Evolutionary conservation across 1,284 basidiomycete genomes (phyloP).

Genomic region (Ganoderma leucocontextum): DNA sequence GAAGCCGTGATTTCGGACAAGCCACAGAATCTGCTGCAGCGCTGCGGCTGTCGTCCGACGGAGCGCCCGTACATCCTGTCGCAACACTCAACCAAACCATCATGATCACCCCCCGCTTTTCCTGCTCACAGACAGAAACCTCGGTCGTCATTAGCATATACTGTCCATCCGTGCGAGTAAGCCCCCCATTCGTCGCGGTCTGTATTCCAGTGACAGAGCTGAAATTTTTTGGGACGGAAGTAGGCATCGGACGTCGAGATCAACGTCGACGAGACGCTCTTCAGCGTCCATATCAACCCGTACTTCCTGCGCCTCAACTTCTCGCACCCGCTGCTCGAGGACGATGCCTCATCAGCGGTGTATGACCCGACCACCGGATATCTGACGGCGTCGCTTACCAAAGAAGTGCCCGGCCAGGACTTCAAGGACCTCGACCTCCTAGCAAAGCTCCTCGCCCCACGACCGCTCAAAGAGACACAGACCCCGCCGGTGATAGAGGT

Average conservation of each 20-base stretch:
- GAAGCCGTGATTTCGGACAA: conserved; percentile 29
- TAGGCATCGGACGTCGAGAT: conserved; percentile 84
- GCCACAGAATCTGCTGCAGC: conserved; percentile 1
- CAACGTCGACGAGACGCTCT: conserved; percentile 71
- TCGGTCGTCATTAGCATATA: conserved; percentile 71
- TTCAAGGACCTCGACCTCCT: conserved; percentile 82
- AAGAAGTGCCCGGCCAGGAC: conserved; percentile 66
- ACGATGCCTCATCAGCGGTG: conserved; percentile 71
- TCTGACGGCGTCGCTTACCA: conserved; percentile 74
- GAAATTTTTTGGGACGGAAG: conserved; percentile 41
- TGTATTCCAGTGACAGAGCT: conserved; percentile 23
- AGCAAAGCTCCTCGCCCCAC: conserved; percentile 76
- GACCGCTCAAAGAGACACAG: conserved; percentile 47
- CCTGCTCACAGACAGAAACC: conserved; percentile 71
- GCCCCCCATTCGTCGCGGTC: conserved; percentile 38
- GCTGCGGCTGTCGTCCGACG: conserved; percentile 19
- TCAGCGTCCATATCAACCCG: conserved; percentile 81
- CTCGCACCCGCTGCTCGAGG: conserved; percentile 67
- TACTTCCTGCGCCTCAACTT: conserved; percentile 85
- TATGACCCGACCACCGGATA: conserved; percentile 80
- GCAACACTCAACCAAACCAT: conserved; percentile 19
- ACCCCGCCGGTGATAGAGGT: conserved; percentile 69
- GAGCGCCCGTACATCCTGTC: conserved; percentile 27
- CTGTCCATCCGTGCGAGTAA: conserved; percentile 81
- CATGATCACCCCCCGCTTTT: conserved; percentile 86